Evolutionary conservation across 345 rosid genomes (phyloP).

Genomic region (Dimocarpus longan): DNA sequence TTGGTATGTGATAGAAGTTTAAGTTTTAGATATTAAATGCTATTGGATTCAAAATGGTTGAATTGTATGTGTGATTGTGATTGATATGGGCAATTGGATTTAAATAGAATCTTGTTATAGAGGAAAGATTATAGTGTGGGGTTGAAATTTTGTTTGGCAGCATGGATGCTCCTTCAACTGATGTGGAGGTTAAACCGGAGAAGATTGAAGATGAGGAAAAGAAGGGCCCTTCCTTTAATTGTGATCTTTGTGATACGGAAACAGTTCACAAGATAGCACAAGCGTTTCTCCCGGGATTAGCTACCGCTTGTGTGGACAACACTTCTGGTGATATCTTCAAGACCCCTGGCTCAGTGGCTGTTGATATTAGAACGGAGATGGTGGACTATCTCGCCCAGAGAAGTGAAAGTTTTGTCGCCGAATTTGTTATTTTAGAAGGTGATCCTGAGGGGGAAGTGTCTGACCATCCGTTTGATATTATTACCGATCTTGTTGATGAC

Average conservation of each 20-base stretch:
- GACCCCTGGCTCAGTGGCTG: constrained; percentile 76
- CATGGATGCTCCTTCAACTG: constrained; percentile 52
- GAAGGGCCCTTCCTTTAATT: constrained; percentile 52
- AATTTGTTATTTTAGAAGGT: constrained; percentile 59
- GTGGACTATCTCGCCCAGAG: constrained; percentile 60
- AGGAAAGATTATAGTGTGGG: not conserved
- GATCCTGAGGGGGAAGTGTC: constrained; percentile 48
- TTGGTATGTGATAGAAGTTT: not conserved
- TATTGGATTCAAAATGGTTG: not conserved
- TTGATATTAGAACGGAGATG: constrained; percentile 73
- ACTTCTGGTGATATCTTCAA: constrained; percentile 81
- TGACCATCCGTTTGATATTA: constrained; percentile 71
- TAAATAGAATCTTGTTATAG: not conserved
- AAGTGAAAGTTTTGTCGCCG: constrained; percentile 80
- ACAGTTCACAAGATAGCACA: constrained; percentile 65
- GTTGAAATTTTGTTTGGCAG: constrained; percentile 12
- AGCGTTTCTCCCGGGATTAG: constrained; percentile 69
- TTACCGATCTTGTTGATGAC: constrained; percentile 71
- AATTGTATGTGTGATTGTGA: not conserved
- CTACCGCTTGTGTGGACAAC: constrained; percentile 82
- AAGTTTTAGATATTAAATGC: not conserved
- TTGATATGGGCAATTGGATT: not conserved
- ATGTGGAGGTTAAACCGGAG: constrained; percentile 45
- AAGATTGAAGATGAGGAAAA: constrained; percentile 62
- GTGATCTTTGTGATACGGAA: constrained; percentile 66